Percentiles rank a stretch among this genome's conserved stretches.
These are phyloP conservation scores for Trichoderma hamatum DNA, from an alignment of 2,329 filamentous ascomycete genomes.

Conservation along the genomic window DNA sequence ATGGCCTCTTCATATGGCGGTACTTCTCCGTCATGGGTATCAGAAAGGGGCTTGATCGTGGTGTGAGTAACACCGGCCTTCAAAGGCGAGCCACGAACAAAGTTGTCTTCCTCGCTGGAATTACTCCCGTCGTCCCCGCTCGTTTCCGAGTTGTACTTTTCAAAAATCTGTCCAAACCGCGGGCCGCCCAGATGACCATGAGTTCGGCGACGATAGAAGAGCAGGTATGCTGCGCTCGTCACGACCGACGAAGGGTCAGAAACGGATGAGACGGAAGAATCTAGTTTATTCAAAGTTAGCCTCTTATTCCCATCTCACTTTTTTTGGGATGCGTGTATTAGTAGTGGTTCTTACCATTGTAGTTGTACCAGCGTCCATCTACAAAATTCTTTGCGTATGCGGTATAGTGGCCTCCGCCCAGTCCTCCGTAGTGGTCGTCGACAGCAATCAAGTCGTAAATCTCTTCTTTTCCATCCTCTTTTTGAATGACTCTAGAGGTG, in stretches of 20 bases:
- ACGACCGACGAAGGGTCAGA: slow-evolving; percentile 66
- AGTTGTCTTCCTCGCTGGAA: slow-evolving; percentile 73
- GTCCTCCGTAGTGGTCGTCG: slow-evolving; percentile 91
- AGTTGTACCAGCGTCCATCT: slow-evolving; percentile 90
- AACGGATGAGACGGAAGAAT: slow-evolving; percentile 70
- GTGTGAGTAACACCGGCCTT: slow-evolving; percentile 27
- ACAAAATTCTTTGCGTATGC: slow-evolving; percentile 92
- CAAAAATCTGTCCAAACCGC: slow-evolving; percentile 70
- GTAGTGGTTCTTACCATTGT: slow-evolving; percentile 72
- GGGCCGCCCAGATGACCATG: slow-evolving; percentile 76
- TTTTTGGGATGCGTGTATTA: background rate
- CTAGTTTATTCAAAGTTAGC: slow-evolving; percentile 57
- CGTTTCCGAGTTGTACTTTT: slow-evolving; percentile 61
- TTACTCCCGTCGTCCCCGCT: slow-evolving; percentile 51
- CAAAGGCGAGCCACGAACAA: slow-evolving; percentile 37
- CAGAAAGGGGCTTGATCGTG: slow-evolving; percentile 36
- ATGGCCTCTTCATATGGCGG: slow-evolving; percentile 39
- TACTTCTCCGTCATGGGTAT: slow-evolving; percentile 37
- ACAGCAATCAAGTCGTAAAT: slow-evolving; percentile 94
- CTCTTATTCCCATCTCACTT: background rate
- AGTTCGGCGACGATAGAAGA: slow-evolving; percentile 93
- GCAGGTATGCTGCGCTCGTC: slow-evolving; percentile 79
- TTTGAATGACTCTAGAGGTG: slow-evolving; percentile 74
- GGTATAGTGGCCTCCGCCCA: slow-evolving; percentile 95
- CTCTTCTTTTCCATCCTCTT: slow-evolving; percentile 78